These are phyloP conservation scores for Magnusiomyces starmeri DNA, from an alignment of 1,139 yeast species.

Conservation along the genomic window DNA sequence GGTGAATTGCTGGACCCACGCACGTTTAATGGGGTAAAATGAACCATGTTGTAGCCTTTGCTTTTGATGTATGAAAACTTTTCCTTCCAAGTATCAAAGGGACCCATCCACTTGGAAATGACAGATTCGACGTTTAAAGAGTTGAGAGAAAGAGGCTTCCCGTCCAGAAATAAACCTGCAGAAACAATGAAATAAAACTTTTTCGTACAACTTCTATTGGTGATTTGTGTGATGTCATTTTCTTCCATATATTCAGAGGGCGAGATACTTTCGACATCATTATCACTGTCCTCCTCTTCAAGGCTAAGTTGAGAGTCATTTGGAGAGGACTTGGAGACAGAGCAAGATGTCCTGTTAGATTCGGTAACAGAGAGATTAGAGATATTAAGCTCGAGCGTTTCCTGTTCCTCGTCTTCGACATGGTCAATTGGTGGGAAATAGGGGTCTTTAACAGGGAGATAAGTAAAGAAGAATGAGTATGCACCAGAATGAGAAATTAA, in stretches of 20 bases:
- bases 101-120: slow-evolving; percentile 88
- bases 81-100: slow-evolving; percentile 52
- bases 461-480: slow-evolving; percentile 44
- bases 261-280: neutral
- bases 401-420: neutral
- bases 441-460: slow-evolving; percentile 23
- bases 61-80: slow-evolving; percentile 52
- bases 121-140: slow-evolving; percentile 80
- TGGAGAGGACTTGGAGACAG: neutral
- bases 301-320: neutral
- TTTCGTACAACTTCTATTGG: slow-evolving; percentile 36
- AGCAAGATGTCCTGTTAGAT: neutral
- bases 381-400: neutral
- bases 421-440: slow-evolving; percentile 15
- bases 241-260: slow-evolving; percentile 1
- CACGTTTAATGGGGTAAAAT: slow-evolving; percentile 86
- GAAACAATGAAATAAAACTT: slow-evolving; percentile 73
- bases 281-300: neutral
- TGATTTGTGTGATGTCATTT: neutral
- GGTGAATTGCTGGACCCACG: slow-evolving; percentile 91
- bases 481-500: slow-evolving; percentile 71
- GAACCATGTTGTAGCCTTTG: slow-evolving; percentile 92
- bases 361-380: neutral
- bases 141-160: slow-evolving; percentile 58
- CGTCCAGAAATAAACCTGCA: slow-evolving; percentile 58